Percentiles rank a stretch among this genome's conserved stretches.
Evolutionary conservation across 257 asterid species (phyloP).

Genomic region (Plectranthus barbatus): DNA sequence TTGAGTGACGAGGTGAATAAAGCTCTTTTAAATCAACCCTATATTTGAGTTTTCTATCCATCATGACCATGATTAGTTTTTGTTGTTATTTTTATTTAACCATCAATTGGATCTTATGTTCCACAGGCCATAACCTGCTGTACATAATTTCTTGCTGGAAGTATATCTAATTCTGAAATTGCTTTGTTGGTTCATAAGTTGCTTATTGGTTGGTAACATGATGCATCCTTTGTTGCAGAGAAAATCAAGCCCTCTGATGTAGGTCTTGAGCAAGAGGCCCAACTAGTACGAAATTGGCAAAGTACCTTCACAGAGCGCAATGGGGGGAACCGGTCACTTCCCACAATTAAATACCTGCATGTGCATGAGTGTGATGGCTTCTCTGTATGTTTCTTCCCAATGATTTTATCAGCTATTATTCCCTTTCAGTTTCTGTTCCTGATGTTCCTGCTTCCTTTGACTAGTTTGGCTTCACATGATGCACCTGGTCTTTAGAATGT

Average conservation of each 20-base stretch:
- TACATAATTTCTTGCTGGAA: not conserved
- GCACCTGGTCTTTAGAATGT: not conserved
- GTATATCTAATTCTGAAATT: slow-evolving; percentile 11
- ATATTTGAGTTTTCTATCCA: no score
- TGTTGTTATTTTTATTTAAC: no score
- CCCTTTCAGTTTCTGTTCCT: not conserved
- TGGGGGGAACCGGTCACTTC: slow-evolving; percentile 41
- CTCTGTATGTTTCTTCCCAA: slow-evolving; percentile 51
- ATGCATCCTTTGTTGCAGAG: slow-evolving; percentile 60
- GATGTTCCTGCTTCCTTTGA: not conserved
- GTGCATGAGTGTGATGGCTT: slow-evolving; percentile 82
- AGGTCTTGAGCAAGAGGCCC: slow-evolving; percentile 97
- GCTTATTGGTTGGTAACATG: slow-evolving; percentile 16
- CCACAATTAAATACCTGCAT: slow-evolving; percentile 80
- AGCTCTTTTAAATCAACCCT: no score
- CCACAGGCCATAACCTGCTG: not conserved
- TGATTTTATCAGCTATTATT: not conserved
- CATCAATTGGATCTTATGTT: no score
- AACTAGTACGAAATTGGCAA: slow-evolving; percentile 67
- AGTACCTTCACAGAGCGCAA: slow-evolving; percentile 45
- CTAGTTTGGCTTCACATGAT: not conserved
- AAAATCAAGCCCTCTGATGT: slow-evolving; percentile 98
- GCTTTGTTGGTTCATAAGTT: slow-evolving; percentile 7
- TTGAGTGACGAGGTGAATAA: no score
- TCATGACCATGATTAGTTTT: no score